These are phyloP conservation scores for Collybia sordida DNA, from an alignment of 768 basidiomycete species.

Conservation along the genomic window DNA sequence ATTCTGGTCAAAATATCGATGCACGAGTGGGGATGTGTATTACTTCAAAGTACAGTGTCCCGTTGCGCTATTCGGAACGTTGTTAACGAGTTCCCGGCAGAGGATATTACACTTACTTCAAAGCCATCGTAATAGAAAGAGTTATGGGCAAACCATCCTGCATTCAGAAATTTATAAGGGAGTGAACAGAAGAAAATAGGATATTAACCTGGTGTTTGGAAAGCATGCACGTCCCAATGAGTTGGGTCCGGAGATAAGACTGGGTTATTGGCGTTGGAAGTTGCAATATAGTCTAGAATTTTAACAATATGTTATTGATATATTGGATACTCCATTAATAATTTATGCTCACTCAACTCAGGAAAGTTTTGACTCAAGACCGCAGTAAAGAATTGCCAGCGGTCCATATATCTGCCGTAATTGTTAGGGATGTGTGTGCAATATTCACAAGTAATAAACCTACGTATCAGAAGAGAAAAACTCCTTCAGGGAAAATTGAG, in stretches of 20 bases:
- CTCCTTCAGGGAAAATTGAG: constrained; percentile 17
- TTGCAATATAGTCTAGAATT: constrained; percentile 55
- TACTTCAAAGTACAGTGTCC: constrained; percentile 60
- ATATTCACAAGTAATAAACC: not conserved
- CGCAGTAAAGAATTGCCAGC: constrained; percentile 50
- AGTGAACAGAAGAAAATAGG: not conserved
- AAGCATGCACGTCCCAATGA: constrained; percentile 59
- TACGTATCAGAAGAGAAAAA: constrained; percentile 27
- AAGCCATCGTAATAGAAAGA: constrained; percentile 41
- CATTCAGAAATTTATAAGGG: not conserved
- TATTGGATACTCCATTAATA: not conserved
- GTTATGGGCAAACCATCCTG: constrained; percentile 45
- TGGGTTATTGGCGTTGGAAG: constrained; percentile 42
- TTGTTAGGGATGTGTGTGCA: too few species aligned
- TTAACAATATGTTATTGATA: too few species aligned
- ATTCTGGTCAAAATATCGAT: not conserved
- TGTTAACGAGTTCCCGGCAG: not conserved
- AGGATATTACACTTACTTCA: constrained; percentile 17
- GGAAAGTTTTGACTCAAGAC: constrained; percentile 47
- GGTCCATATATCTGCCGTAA: constrained; percentile 44
- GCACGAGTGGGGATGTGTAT: not conserved
- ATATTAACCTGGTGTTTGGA: constrained; percentile 53
- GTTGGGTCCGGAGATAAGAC: constrained; percentile 46
- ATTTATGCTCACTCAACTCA: constrained; percentile 39
- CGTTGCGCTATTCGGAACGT: constrained; percentile 45